These are phyloP conservation scores for Phlebiopsis gigantea DNA, from an alignment of 768 basidiomycete species.

Conservation along the genomic window DNA sequence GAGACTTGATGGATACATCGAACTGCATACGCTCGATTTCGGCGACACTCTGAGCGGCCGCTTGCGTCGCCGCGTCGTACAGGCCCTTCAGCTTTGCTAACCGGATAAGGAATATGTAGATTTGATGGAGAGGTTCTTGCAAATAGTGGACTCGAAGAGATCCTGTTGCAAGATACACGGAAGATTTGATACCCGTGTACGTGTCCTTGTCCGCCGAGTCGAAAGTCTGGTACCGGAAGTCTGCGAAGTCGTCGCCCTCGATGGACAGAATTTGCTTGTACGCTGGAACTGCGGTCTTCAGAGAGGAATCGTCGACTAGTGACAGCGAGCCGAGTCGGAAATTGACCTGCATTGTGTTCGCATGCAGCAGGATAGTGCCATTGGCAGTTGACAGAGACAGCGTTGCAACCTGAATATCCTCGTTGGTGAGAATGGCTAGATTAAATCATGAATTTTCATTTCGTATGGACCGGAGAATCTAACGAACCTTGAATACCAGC, in stretches of 20 bases:
- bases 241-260: constrained; percentile 89
- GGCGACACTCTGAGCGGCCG: constrained; percentile 87
- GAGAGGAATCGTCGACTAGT: constrained; percentile 65
- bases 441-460: neutral
- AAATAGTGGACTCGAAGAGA: constrained; percentile 88
- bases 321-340: constrained; percentile 82
- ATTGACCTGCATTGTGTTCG: constrained; percentile 69
- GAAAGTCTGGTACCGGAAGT: constrained; percentile 91
- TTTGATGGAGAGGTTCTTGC: constrained; percentile 84
- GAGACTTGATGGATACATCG: constrained; percentile 83
- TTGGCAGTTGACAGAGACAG: constrained; percentile 88
- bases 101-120: constrained; percentile 78
- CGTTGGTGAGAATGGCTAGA: constrained; percentile 75
- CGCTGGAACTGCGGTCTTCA: constrained; percentile 46
- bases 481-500: constrained; percentile 74
- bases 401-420: constrained; percentile 67
- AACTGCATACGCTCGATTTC: constrained; percentile 94
- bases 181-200: constrained; percentile 79
- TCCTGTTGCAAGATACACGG: constrained; percentile 76
- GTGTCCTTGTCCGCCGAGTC: constrained; percentile 62
- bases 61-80: constrained; percentile 92
- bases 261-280: constrained; percentile 90
- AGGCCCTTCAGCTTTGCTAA: constrained; percentile 89
- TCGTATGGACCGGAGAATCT: constrained; percentile 3
- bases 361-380: constrained; percentile 68